Evolutionary conservation across 2,329 filamentous ascomycete species (phyloP).

Genomic region (Neopestalotiopsis sp.): DNA sequence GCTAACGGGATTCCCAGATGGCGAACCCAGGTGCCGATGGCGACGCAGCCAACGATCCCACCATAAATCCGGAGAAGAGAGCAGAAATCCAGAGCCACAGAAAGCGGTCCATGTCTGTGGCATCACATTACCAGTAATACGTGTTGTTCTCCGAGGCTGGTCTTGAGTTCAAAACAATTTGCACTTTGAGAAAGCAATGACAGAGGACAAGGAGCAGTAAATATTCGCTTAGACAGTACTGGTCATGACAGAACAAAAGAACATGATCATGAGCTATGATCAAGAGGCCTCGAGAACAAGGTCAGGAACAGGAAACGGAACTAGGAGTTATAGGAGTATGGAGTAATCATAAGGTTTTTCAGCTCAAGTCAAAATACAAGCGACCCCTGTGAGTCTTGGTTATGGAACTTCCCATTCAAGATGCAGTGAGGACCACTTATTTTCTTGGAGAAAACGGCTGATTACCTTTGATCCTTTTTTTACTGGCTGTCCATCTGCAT

Average conservation of each 20-base stretch:
- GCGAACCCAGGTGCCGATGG: slow-evolving; percentile 53
- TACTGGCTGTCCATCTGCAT: no score
- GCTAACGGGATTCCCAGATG: slow-evolving; percentile 35
- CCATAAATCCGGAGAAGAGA: slow-evolving; percentile 47
- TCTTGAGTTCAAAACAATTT: not conserved
- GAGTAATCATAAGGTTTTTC: not conserved
- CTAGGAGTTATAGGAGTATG: not conserved
- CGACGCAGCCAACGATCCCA: slow-evolving; percentile 47
- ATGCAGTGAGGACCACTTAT: not conserved
- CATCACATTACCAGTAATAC: not conserved
- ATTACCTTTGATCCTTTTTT: not conserved
- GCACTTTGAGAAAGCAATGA: not conserved
- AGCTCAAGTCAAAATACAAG: not conserved
- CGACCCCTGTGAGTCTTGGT: not conserved
- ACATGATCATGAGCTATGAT: not conserved
- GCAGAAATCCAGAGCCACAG: slow-evolving; percentile 24
- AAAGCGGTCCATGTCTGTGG: not conserved
- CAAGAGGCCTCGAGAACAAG: not conserved
- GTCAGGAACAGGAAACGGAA: not conserved
- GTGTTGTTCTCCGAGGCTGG: not conserved
- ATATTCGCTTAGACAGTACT: not conserved
- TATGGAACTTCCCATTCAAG: not conserved
- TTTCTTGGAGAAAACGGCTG: not conserved
- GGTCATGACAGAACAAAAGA: not conserved
- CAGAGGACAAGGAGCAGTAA: not conserved